Base-by-base conservation (phyloP, 495 filamentous ascomycete species). In the Penicillium riverlandense region DNA sequence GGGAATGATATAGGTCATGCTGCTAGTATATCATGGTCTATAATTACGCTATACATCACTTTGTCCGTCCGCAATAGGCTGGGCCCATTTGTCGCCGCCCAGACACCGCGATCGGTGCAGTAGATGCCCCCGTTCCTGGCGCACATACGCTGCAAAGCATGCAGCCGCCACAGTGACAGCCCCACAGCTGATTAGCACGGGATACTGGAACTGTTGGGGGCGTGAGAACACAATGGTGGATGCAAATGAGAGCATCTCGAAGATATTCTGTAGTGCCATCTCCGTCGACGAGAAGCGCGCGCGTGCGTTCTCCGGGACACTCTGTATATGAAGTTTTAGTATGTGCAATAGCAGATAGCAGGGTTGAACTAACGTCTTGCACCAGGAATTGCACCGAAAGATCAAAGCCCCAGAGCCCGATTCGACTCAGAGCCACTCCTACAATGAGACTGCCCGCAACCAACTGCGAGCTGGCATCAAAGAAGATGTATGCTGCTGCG, bases 351-450 rank as follows among this genome's bases (percentile, higher is more conserved):
- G 22, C 28, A 16, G 11, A 7, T 31, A 10, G 15, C 8, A 35
- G 37, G 39, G 43, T 6, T 41, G 29, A 12, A 58, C 69, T 52
- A 52, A 82, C 80, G 49, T 83, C 80, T 54, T 87, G 84, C 0
- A 87, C 66, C 10, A 86, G 69, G 37, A 71, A 69, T 51, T 88
- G 84, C 7, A 67, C 76, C 27, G 70, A 77, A 2, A 88, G 62
- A 53, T 88, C 84, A 45, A 80, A 86, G 0, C 82, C 79, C 75
- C 84, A 80, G 0, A 88, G 65, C 0, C 84, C 84, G 6, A 85
- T 31, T 0, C 84, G 69, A 41, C 82, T 85, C 9, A 82, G 28
- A 0, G 73, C 69, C 0, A 79, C 73, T 0, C 75, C 78, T 4
- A 52, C 58, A 2, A 76, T 70, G 11, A 85, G 58, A 8, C 65